Conservation (phyloP, 2,329 filamentous ascomycete species). For the Bipolaris oryzae region DNA sequence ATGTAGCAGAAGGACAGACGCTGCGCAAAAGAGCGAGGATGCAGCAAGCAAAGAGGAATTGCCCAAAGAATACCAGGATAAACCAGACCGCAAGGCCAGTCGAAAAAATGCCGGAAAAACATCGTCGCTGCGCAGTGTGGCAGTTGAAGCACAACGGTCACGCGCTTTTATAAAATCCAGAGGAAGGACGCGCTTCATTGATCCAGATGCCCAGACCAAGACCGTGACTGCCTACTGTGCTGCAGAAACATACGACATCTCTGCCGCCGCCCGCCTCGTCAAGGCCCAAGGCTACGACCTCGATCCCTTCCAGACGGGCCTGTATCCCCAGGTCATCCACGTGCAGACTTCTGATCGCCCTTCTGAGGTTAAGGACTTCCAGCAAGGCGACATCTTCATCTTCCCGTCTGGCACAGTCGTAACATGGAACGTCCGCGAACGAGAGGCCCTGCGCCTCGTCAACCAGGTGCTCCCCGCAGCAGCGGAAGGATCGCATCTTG, state of each 20-base stretch:
- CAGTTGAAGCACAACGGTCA: conserved; percentile 78
- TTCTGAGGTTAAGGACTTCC: conserved; percentile 55
- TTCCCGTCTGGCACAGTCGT: conserved; percentile 95
- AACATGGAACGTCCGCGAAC: conserved; percentile 83
- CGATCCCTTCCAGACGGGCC: conserved; percentile 66
- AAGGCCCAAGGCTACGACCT: conserved; percentile 64
- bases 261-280: conserved; percentile 62
- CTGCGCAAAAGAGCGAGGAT: conserved; percentile 31
- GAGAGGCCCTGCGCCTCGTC: conserved; percentile 61
- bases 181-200: conserved; percentile 52
- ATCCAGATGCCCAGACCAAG: conserved; percentile 56
- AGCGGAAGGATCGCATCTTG: conserved; percentile 74
- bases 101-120: conserved; percentile 43
- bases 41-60: conserved; percentile 15
- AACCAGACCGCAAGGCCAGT: conserved; percentile 27
- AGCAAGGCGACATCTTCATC: conserved; percentile 83
- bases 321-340: conserved; percentile 71
- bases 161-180: conserved; percentile 59
- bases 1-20: conserved; percentile 33
- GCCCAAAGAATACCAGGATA: conserved; percentile 14
- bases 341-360: conserved; percentile 54
- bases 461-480: conserved; percentile 76
- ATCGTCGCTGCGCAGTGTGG: conserved; percentile 79
- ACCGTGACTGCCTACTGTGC: conserved; percentile 69
- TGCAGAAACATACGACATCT: conserved; percentile 69